Percentiles rank a stretch among this genome's conserved stretches.
These are phyloP conservation scores for Aciculosporium take DNA, from an alignment of 2,329 filamentous ascomycete species.

Conservation along the genomic window DNA sequence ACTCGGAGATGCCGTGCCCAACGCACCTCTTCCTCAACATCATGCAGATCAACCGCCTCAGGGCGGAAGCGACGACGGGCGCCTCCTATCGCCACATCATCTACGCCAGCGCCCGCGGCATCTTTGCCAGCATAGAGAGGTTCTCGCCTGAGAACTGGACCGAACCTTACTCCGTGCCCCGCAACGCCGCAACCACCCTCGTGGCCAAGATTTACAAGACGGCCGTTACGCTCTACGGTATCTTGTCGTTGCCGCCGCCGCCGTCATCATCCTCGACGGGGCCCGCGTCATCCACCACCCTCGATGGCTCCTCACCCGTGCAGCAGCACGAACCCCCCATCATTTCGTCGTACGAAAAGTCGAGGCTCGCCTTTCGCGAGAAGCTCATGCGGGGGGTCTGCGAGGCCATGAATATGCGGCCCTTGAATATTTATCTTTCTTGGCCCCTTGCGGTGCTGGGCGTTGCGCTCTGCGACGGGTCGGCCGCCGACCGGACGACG, in stretches of 20 bases:
- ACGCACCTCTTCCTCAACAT: slow-evolving; percentile 4
- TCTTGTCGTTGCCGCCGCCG: neutral
- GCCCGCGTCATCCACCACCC: neutral
- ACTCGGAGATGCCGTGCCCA: slow-evolving; percentile 5
- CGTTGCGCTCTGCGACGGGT: slow-evolving; percentile 1
- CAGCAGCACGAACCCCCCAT: neutral
- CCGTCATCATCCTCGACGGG: neutral
- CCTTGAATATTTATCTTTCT: neutral
- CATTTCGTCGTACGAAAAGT: neutral
- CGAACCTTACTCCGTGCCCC: slow-evolving; percentile 2
- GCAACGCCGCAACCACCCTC: neutral
- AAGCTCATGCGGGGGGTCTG: neutral
- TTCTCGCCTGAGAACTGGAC: slow-evolving; percentile 4
- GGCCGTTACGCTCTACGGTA: slow-evolving; percentile 1
- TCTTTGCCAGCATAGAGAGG: neutral
- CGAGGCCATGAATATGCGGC: neutral
- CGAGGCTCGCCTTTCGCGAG: neutral
- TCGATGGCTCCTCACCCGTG: neutral
- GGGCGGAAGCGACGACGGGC: neutral
- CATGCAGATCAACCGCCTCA: slow-evolving; percentile 2
- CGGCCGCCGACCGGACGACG: neutral
- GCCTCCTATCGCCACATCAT: slow-evolving; percentile 1
- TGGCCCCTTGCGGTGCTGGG: slow-evolving; percentile 5
- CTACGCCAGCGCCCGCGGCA: neutral
- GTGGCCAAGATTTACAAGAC: slow-evolving; percentile 2